A percentile compares a stretch with the other conserved stretches of the same genome.
These are phyloP conservation scores for Fraxinus nigra DNA, from an alignment of 305 asterid species.

Conservation along the genomic window DNA sequence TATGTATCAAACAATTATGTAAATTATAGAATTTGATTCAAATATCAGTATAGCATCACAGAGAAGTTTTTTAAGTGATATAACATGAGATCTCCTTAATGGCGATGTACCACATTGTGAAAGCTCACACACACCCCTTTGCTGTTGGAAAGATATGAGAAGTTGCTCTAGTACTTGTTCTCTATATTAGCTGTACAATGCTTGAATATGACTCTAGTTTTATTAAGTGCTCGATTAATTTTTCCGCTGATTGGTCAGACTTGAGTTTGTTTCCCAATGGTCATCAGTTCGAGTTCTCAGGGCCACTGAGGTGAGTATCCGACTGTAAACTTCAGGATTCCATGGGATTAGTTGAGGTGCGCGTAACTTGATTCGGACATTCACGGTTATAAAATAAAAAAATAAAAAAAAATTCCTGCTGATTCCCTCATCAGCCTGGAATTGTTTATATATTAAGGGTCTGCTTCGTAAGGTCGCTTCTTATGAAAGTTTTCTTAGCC, in stretches of 20 bases:
- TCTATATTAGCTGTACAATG: not conserved
- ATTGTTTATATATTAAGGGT: not conserved
- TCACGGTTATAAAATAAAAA: too few species aligned
- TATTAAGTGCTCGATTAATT: not conserved
- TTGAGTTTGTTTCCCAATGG: too few species aligned
- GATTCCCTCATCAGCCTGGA: not conserved
- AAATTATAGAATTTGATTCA: not conserved
- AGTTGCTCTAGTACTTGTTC: not conserved
- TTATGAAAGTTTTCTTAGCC: not conserved
- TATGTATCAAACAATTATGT: not conserved
- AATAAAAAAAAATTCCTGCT: not conserved
- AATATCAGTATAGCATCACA: not conserved
- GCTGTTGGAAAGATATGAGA: not conserved
- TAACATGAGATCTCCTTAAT: not conserved
- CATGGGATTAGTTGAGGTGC: too few species aligned
- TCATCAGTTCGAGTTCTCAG: too few species aligned
- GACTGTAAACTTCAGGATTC: too few species aligned
- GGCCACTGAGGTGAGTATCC: too few species aligned
- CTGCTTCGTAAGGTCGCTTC: not conserved
- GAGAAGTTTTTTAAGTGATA: not conserved
- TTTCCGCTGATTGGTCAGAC: not conserved
- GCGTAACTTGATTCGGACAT: too few species aligned
- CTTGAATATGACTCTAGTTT: not conserved
- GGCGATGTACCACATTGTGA: not conserved
- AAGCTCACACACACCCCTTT: not conserved